Conservation (phyloP, 306 rosid species). For the Pueraria montana region DNA sequence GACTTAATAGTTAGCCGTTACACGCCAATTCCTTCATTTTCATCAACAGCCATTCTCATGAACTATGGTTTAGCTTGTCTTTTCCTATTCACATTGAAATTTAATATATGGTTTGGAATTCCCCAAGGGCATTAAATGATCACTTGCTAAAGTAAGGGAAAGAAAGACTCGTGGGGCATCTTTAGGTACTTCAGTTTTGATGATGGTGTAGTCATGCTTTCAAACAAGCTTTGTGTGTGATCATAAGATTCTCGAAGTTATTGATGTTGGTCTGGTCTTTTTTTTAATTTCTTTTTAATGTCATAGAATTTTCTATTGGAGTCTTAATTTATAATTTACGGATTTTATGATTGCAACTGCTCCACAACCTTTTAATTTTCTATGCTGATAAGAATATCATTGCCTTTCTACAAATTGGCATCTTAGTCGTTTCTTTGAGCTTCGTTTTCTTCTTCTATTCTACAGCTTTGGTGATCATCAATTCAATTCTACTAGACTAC, state of each 20-base stretch:
- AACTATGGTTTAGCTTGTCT: slow-evolving; percentile 25
- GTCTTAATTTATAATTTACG: slow-evolving; percentile 58
- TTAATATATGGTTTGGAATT: slow-evolving; percentile 44
- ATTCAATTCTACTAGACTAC: slow-evolving; percentile 41
- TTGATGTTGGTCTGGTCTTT: slow-evolving; percentile 56
- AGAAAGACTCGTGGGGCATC: slow-evolving; percentile 59
- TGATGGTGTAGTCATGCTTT: slow-evolving; percentile 63
- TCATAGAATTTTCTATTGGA: slow-evolving; percentile 47
- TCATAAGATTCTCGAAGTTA: slow-evolving; percentile 75
- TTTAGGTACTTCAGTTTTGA: slow-evolving; percentile 60
- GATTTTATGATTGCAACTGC: slow-evolving; percentile 70
- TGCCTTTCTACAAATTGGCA: slow-evolving; percentile 43
- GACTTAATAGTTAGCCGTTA: slow-evolving; percentile 50
- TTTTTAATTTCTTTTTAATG: slow-evolving; percentile 30
- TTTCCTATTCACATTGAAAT: slow-evolving; percentile 19
- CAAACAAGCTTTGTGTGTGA: slow-evolving; percentile 63
- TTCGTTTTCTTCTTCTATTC: slow-evolving; percentile 55
- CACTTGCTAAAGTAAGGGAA: slow-evolving; percentile 49
- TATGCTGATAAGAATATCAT: slow-evolving; percentile 48
- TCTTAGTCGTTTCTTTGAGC: slow-evolving; percentile 55
- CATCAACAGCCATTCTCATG: slow-evolving; percentile 48
- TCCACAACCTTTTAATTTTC: slow-evolving; percentile 61
- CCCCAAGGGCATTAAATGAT: slow-evolving; percentile 61
- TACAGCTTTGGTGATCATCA: slow-evolving; percentile 50
- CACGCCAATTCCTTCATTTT: slow-evolving; percentile 51